These are phyloP conservation scores for Boletus tomentosulus DNA, from an alignment of 768 basidiomycete genomes.

Conservation along the genomic window DNA sequence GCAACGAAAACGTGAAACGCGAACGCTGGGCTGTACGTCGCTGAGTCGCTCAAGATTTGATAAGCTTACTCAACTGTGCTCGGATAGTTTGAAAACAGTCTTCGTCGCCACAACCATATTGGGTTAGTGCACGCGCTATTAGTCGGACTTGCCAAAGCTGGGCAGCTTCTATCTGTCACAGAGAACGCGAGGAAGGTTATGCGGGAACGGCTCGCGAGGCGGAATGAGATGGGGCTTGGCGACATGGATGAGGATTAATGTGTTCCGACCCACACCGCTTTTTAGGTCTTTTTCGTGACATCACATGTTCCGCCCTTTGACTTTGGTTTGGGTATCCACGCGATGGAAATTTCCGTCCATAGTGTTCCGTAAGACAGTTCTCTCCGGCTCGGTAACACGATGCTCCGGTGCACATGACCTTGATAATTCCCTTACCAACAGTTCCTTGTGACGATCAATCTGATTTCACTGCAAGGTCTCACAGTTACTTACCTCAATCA, in stretches of 20 bases:
- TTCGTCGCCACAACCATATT: constrained; percentile 83
- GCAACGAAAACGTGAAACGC: constrained; percentile 69
- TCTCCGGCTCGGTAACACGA: constrained; percentile 1
- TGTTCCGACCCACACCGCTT: constrained; percentile 2
- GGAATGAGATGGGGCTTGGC: constrained; percentile 37
- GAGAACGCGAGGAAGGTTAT: constrained; percentile 41
- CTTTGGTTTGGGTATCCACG: background rate
- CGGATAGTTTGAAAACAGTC: constrained; percentile 77
- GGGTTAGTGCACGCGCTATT: constrained; percentile 74
- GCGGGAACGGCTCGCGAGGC: constrained; percentile 40
- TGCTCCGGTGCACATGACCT: background rate
- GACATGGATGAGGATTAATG: constrained; percentile 41
- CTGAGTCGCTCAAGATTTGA: background rate
- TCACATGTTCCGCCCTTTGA: constrained; percentile 2
- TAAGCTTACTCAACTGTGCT: constrained; percentile 3
- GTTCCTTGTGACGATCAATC: constrained; percentile 6
- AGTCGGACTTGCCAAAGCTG: constrained; percentile 68
- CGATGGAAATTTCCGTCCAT: constrained; percentile 7
- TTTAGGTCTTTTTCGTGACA: constrained; percentile 2
- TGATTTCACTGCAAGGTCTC: background rate
- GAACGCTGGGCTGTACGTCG: constrained; percentile 76
- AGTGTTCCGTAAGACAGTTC: constrained; percentile 10
- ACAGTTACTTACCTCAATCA: constrained; percentile 14
- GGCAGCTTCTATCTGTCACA: constrained; percentile 51
- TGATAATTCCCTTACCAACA: background rate